Percentiles rank a stretch among this genome's conserved stretches.
phyloP scores from a whole-genome alignment of 768 basidiomycete species.

The Mycena pura region DNA sequence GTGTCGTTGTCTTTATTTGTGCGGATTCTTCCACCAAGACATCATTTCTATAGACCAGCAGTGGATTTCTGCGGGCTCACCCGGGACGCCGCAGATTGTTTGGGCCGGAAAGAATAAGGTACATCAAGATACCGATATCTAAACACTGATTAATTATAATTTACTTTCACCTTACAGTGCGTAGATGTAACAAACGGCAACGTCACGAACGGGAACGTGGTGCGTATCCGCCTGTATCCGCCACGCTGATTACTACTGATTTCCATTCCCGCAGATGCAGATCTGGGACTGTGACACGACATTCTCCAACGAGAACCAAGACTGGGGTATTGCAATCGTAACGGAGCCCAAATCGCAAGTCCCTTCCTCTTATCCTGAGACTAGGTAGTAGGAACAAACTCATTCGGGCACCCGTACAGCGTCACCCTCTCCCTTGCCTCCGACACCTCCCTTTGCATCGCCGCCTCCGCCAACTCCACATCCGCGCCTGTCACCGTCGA shows the following conservation, averaged over 20 bases:
- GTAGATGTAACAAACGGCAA: conserved; percentile 4
- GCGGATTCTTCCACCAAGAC: not conserved
- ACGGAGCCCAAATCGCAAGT: not conserved
- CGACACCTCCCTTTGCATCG: not conserved
- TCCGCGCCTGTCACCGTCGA: not conserved
- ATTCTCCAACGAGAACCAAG: not conserved
- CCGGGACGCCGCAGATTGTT: conserved; percentile 1
- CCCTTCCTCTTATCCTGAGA: not conserved
- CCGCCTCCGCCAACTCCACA: not conserved
- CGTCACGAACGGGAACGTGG: conserved; percentile 1
- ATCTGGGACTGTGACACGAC: conserved; percentile 10
- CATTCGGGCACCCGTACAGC: not conserved
- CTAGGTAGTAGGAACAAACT: not conserved
- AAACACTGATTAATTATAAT: not conserved
- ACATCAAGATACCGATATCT: not conserved
- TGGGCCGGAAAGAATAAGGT: conserved; percentile 13
- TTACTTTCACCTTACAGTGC: conserved; percentile 10
- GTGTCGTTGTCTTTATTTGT: not conserved
- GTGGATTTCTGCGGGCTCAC: conserved; percentile 2
- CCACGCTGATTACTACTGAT: not conserved
- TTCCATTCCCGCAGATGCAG: not conserved
- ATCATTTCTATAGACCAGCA: conserved; percentile 8
- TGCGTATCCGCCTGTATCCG: not conserved
- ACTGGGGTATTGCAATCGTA: conserved; percentile 10
- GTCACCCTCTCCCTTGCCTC: not conserved